A percentile compares a stretch with the other conserved stretches of the same genome.
Evolutionary conservation across 2,329 filamentous ascomycete genomes (phyloP).

Genomic region (Dothistroma pini): DNA sequence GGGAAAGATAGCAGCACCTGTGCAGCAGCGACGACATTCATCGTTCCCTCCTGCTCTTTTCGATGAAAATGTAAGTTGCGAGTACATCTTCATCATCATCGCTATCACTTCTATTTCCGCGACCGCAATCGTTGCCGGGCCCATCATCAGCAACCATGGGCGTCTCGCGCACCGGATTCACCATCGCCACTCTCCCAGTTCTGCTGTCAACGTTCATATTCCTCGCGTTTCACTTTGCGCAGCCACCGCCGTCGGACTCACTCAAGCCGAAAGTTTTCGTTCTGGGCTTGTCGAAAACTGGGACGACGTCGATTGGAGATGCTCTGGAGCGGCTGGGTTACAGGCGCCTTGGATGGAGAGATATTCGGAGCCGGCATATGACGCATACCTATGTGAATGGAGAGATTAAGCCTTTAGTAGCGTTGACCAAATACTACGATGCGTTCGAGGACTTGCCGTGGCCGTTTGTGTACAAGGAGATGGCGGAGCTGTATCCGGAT

Average conservation of each 20-base stretch:
- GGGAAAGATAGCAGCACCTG: not conserved
- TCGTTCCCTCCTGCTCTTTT: too few species aligned
- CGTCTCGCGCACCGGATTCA: not conserved
- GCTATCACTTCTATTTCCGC: not conserved
- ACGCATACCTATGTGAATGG: slow-evolving; percentile 31
- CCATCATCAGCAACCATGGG: not conserved
- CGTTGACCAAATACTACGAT: slow-evolving; percentile 29
- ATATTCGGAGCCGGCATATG: slow-evolving; percentile 31
- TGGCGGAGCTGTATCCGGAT: slow-evolving; percentile 29
- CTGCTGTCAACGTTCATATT: slow-evolving; percentile 11
- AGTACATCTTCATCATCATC: not conserved
- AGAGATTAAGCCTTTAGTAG: slow-evolving; percentile 21
- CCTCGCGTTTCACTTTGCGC: slow-evolving; percentile 22
- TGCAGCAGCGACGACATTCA: not conserved
- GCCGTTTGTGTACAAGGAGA: slow-evolving; percentile 30
- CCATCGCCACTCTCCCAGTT: not conserved
- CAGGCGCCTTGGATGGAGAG: slow-evolving; percentile 33
- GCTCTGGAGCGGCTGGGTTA: slow-evolving; percentile 30
- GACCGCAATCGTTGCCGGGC: not conserved
- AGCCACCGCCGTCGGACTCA: slow-evolving; percentile 18
- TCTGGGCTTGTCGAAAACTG: slow-evolving; percentile 32
- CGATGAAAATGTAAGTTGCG: not conserved
- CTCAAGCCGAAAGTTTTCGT: slow-evolving; percentile 33
- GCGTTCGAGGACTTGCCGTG: slow-evolving; percentile 34
- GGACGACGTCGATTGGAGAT: slow-evolving; percentile 32